Base-by-base conservation (phyloP, 2,329 filamentous ascomycete species). In the Alternaria postmessia region DNA sequence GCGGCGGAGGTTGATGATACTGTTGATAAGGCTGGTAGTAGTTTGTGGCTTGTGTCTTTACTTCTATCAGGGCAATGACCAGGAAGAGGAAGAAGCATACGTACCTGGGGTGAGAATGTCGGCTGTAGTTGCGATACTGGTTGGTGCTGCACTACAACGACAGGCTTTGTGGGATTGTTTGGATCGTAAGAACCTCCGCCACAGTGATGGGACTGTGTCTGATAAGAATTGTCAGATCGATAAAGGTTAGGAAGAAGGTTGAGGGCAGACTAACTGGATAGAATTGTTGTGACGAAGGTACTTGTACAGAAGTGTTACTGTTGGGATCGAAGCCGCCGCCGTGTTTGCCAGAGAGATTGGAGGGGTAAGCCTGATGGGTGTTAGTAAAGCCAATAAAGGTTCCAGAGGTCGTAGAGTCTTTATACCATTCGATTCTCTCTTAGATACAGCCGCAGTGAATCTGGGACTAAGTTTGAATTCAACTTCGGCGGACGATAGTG, bases 261-360 rank as follows among this genome's bases (percentile, higher is more conserved):
- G 3, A 16, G 6, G 20, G 1, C 8, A 1, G 24, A 57, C 34
- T 4, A 41, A 70, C 68, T 6, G 60, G 51, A 55, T 57, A 51
- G 18, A 9, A 42, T 55, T 61, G 54, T 6, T 24, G 56, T 12
- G 57, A 49, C 11, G 47, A 39, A 9, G 48, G 49, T 20, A 58
- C 44, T 32, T 49, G 61, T 6, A 61, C 56, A 47, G 67, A 70
- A 1, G 59, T 48, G 41, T 59, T 54, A 26, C 43, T 44, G 51
- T 60, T 62, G 12, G 68, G 68, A 54, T 66, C 64, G 28, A 64
- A 65, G 28, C 63, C 68, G 51, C 71, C 67, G 28, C 69, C 69
- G 69, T 73, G 70, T 58, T 55, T 61, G 32, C 55, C 59, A 54
- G 57, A 26, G 6, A 51, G 22, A 36, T 57, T 51, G 18, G 56